phyloP scores from a whole-genome alignment of 2,329 filamentous ascomycete species.

The Fusarium continuum region DNA sequence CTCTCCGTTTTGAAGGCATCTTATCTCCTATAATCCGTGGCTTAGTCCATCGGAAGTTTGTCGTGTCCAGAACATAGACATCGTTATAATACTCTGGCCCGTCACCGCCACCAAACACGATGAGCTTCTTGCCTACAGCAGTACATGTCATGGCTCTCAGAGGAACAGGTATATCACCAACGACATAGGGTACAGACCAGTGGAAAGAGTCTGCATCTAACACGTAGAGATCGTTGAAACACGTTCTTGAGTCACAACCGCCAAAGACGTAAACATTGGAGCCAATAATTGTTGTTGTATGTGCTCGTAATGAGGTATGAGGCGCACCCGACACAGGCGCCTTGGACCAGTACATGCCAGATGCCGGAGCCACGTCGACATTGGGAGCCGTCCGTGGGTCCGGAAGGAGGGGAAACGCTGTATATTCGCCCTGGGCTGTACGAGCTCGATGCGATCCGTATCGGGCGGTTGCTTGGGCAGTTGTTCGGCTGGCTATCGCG shows the following conservation, averaged over 20 bases:
- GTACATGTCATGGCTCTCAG: slow-evolving; percentile 77
- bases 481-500: slow-evolving; percentile 54
- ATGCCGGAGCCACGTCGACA: slow-evolving; percentile 70
- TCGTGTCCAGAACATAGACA: slow-evolving; percentile 75
- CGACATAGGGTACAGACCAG: slow-evolving; percentile 72
- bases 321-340: slow-evolving; percentile 70
- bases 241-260: slow-evolving; percentile 71
- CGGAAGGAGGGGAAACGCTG: slow-evolving; percentile 65
- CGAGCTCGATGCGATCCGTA: slow-evolving; percentile 33
- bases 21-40: slow-evolving; percentile 68
- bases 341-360: slow-evolving; percentile 77
- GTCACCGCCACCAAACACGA: slow-evolving; percentile 75
- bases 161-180: slow-evolving; percentile 71
- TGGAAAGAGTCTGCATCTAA: slow-evolving; percentile 76
- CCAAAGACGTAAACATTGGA: slow-evolving; percentile 75
- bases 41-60: slow-evolving; percentile 73
- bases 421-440: slow-evolving; percentile 53
- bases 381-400: slow-evolving; percentile 66
- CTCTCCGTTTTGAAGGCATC: slow-evolving; percentile 68
- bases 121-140: slow-evolving; percentile 74
- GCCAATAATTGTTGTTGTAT: slow-evolving; percentile 72
- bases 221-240: slow-evolving; percentile 76
- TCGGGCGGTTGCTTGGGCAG: slow-evolving; percentile 32
- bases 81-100: slow-evolving; percentile 77
- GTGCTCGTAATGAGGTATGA: slow-evolving; percentile 70